A percentile compares a stretch with the other conserved stretches of the same genome.
Conservation (phyloP, 345 rosid species). For the Rhodomyrtus tomentosa region DNA sequence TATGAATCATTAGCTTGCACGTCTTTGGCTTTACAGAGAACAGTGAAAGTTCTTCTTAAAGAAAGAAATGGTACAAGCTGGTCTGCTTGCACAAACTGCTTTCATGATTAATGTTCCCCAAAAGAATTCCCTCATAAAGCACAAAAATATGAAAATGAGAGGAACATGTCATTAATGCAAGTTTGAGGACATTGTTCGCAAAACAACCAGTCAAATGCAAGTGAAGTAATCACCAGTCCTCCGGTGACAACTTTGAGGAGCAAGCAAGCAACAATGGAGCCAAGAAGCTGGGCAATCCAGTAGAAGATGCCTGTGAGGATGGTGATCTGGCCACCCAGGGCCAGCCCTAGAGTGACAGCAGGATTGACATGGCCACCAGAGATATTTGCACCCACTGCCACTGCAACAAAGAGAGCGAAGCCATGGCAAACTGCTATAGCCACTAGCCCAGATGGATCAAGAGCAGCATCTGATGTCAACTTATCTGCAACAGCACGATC, state of each 20-base stretch:
- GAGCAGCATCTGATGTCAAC: conserved; percentile 70
- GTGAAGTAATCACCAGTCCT: conserved; percentile 44
- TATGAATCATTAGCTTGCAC: background rate
- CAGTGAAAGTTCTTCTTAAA: background rate
- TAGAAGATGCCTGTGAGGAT: conserved; percentile 81
- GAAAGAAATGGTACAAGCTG: background rate
- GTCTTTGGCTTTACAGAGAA: background rate
- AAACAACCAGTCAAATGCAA: background rate
- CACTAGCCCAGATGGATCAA: conserved; percentile 78
- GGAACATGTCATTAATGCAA: background rate
- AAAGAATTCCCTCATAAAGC: background rate
- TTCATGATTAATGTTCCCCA: background rate
- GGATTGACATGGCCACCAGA: conserved; percentile 98
- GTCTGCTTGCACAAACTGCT: background rate
- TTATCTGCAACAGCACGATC: conserved; percentile 27
- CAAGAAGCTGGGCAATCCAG: conserved; percentile 87
- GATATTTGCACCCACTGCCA: conserved; percentile 78
- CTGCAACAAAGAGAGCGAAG: conserved; percentile 89
- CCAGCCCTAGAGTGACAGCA: conserved; percentile 85
- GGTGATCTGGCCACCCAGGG: conserved; percentile 89
- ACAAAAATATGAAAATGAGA: background rate
- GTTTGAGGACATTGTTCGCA: background rate
- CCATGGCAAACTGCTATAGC: conserved; percentile 85
- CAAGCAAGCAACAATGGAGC: conserved; percentile 79
- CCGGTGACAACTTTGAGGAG: conserved; percentile 72